Evolutionary conservation across 2,329 filamentous ascomycete genomes (phyloP), one percentile per base, ranked within the genome.

Genomic region (Paecilomyces sp.): DNA sequence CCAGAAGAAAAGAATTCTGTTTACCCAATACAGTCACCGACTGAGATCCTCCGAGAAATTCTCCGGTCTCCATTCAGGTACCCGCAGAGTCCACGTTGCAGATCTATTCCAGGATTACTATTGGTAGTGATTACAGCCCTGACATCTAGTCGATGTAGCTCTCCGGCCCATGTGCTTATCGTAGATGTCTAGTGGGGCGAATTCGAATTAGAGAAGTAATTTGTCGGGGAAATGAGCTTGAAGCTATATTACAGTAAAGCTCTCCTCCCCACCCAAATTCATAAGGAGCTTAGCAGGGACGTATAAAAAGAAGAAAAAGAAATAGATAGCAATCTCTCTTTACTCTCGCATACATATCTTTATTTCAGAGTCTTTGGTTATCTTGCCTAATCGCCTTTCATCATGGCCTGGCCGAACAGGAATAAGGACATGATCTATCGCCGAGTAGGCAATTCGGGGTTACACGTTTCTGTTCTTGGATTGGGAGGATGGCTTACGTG

Each of bases 401-500:
- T 36, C 33, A 36, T 36, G 33, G 33, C 33, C 9, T 36, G 33
- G 33, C 33, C 33, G 4, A 36, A 36, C 9, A 36, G 15, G 33
- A 36, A 36, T 12, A 36, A 36, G 33, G 33, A 36, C 33, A 89
- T 89, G 87, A 80, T 87, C 68, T 90, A 90, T 75, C 85, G 88
- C 65, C 86, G 85, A 74, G 81, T 91, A 7, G 88, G 89, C 68
- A 83, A 83, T 47, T 88, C 87, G 15, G 88, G 89, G 58, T 81
- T 92, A 18, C 85, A 91, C 72, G 88, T 92, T 34, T 91, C 88
- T 30, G 82, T 85, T 54, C 88, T 92, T 63, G 87, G 86, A 1
- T 79, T 92, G 2, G 89, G 78, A 33, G 76, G 76, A 58, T 78
- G 75, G 76, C 67, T 92, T 57, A 91, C 89, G 0, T 91, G 90